Evolutionary conservation across 345 rosid genomes (phyloP).

Genomic region (Eutrema heterophyllum): DNA sequence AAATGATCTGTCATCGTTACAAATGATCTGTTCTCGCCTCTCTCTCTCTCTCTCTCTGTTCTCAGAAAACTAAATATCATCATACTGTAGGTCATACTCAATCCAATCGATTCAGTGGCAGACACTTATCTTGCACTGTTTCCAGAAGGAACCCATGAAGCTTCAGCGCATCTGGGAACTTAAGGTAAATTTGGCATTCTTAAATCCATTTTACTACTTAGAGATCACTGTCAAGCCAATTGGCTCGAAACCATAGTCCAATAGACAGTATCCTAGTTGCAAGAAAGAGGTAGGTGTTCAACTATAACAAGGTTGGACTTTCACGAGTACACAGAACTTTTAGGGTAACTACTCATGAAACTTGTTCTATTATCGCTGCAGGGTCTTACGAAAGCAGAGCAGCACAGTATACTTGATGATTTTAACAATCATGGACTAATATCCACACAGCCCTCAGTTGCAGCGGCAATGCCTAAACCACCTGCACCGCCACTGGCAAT

Average conservation of each 20-base stretch:
- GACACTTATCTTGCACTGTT: too few relatives aligned
- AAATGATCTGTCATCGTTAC: too few relatives aligned
- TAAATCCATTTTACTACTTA: background rate
- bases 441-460: slow-evolving; percentile 37
- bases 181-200: slow-evolving; percentile 39
- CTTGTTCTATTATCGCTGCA: slow-evolving; percentile 15
- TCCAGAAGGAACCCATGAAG: slow-evolving; percentile 98
- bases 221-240: background rate
- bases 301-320: too few relatives aligned
- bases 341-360: background rate
- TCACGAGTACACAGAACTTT: too few relatives aligned
- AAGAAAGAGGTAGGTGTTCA: too few relatives aligned
- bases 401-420: slow-evolving; percentile 74
- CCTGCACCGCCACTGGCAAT: slow-evolving; percentile 35
- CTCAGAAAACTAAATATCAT: too few relatives aligned
- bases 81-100: slow-evolving; percentile 61
- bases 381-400: slow-evolving; percentile 84
- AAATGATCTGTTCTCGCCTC: too few relatives aligned
- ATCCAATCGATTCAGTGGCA: slow-evolving; percentile 85
- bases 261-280: too few relatives aligned
- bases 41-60: too few relatives aligned
- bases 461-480: slow-evolving; percentile 32
- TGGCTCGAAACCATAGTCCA: too few relatives aligned
- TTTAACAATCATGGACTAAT: slow-evolving; percentile 79
- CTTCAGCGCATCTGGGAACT: slow-evolving; percentile 94